These are phyloP conservation scores for Decorospora gaudefroyi DNA, from an alignment of 2,329 filamentous ascomycete genomes.

Conservation along the genomic window DNA sequence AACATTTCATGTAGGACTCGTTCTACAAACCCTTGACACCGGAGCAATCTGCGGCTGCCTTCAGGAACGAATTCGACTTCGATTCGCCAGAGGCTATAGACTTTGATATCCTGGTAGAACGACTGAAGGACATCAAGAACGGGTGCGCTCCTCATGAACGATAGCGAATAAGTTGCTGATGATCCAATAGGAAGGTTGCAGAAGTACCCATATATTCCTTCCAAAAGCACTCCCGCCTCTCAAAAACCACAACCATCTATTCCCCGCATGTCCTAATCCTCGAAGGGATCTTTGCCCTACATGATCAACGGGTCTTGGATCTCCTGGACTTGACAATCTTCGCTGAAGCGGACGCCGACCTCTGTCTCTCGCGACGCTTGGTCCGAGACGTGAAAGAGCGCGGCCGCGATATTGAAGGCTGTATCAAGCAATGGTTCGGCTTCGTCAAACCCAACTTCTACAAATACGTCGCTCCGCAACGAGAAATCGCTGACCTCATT, in stretches of 20 bases:
- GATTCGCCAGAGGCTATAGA: constrained; percentile 93
- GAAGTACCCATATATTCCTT: constrained; percentile 97
- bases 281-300: constrained; percentile 93
- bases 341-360: constrained; percentile 92
- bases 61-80: constrained; percentile 92
- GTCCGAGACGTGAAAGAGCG: constrained; percentile 86
- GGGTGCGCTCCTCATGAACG: too few relatives aligned
- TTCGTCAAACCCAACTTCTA: constrained; percentile 98
- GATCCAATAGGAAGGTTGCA: constrained; percentile 78
- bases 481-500: constrained; percentile 90
- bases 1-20: constrained; percentile 69
- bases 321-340: constrained; percentile 95
- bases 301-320: constrained; percentile 82
- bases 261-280: constrained; percentile 94
- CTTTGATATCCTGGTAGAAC: constrained; percentile 84
- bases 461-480: constrained; percentile 89
- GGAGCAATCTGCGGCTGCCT: constrained; percentile 79
- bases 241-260: constrained; percentile 85
- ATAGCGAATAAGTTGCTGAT: too few relatives aligned
- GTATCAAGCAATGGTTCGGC: constrained; percentile 96
- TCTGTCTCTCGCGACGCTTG: constrained; percentile 73
- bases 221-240: constrained; percentile 79
- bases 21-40: constrained; percentile 90
- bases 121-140: constrained; percentile 81
- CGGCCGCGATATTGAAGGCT: constrained; percentile 88